A percentile compares a stretch with the other conserved stretches of the same genome.
phyloP scores from a whole-genome alignment of 176 grass and related monocot species.

The Musa troglodytarum region DNA sequence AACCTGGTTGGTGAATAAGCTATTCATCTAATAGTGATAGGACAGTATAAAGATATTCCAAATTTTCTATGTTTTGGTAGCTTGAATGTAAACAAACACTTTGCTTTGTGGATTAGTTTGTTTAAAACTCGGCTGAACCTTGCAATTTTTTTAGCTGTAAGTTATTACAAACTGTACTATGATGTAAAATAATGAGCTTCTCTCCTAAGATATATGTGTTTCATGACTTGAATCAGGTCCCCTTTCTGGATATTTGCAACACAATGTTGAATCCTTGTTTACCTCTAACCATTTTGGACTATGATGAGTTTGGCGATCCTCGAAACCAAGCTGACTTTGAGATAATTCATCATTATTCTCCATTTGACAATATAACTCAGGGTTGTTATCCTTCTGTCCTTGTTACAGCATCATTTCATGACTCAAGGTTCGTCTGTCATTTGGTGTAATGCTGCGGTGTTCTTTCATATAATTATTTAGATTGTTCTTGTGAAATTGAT shows the following conservation, averaged over 20 bases:
- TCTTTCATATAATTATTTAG: not conserved
- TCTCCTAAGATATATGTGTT: conserved; percentile 13
- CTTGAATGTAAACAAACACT: not conserved
- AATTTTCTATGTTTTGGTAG: not conserved
- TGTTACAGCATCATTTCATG: conserved; percentile 69
- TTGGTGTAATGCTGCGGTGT: not conserved
- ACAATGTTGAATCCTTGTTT: conserved; percentile 84
- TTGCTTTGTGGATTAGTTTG: not conserved
- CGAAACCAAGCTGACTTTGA: conserved; percentile 61
- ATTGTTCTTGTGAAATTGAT: not conserved
- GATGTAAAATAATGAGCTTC: not conserved
- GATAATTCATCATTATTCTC: conserved; percentile 59
- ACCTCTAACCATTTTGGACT: conserved; percentile 91
- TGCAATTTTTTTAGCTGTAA: not conserved
- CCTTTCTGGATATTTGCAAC: conserved; percentile 93
- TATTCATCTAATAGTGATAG: not conserved
- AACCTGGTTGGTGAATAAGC: not conserved
- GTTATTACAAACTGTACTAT: not conserved
- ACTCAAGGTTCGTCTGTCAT: conserved; percentile 44
- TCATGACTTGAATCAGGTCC: conserved; percentile 48
- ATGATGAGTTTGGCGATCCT: conserved; percentile 86
- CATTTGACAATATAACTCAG: conserved; percentile 63
- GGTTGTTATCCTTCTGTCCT: conserved; percentile 71
- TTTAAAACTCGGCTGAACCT: not conserved
- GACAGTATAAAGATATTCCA: not conserved